Conservation (phyloP, 2,329 filamentous ascomycete species). For the Arthrobotrys conoides region DNA sequence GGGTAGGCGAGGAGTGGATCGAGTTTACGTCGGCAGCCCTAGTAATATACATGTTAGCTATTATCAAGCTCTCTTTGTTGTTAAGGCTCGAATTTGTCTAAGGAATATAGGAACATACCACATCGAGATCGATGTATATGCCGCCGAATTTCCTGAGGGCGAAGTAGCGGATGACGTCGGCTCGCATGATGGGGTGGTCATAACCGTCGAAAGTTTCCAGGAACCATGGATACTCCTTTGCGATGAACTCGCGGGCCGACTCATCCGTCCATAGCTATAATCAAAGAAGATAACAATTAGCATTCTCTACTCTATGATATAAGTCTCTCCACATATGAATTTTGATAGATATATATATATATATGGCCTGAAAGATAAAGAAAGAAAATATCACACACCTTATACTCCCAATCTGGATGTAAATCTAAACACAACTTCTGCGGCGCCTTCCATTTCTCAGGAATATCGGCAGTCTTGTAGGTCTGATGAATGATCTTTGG, state of each 20-base stretch:
- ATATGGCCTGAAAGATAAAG: background rate
- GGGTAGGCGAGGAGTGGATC: conserved; percentile 79
- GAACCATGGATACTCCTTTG: conserved; percentile 82
- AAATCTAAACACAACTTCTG: conserved; percentile 77
- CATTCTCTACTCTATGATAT: background rate
- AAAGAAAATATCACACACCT: conserved; percentile 67
- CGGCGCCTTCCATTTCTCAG: conserved; percentile 76
- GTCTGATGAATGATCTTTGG: conserved; percentile 85
- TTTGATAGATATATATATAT: background rate
- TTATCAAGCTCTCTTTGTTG: background rate
- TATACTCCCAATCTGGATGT: conserved; percentile 81
- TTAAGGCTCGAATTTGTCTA: background rate
- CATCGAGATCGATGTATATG: conserved; percentile 85
- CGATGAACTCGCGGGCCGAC: conserved; percentile 79
- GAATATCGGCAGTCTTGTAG: conserved; percentile 79
- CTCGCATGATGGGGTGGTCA: conserved; percentile 80
- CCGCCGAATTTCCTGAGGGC: conserved; percentile 82
- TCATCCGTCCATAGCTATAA: conserved; percentile 81
- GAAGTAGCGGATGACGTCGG: conserved; percentile 85
- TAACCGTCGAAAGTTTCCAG: conserved; percentile 81
- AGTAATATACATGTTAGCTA: conserved; percentile 8
- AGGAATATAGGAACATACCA: conserved; percentile 68
- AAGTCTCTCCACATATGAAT: background rate
- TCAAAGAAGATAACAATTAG: conserved; percentile 19
- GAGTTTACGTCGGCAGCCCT: conserved; percentile 78